Conservation (phyloP, 2,329 filamentous ascomycete genomes). For the Tolypocladium endophyticum region DNA sequence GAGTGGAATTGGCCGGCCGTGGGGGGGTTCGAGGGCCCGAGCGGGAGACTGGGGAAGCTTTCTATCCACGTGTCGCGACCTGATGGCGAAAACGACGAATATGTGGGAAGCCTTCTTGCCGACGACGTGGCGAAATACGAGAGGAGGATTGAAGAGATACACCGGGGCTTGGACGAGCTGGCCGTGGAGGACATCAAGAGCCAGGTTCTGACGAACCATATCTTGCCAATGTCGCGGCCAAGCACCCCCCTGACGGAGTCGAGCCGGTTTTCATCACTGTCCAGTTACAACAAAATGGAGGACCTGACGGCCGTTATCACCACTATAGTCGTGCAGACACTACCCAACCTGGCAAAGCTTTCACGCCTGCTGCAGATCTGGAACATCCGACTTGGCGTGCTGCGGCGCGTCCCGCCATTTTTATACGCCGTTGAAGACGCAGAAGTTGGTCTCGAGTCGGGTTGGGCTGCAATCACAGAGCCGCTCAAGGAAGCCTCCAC, state of each 20-base stretch:
- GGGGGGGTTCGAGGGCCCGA: slow-evolving; percentile 40
- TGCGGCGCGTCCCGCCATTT: slow-evolving; percentile 62
- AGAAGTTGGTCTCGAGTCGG: slow-evolving; percentile 53
- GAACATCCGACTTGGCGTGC: slow-evolving; percentile 64
- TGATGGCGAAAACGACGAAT: slow-evolving; percentile 23
- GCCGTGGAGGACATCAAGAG: slow-evolving; percentile 82
- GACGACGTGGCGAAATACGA: slow-evolving; percentile 59
- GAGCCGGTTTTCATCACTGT: slow-evolving; percentile 28
- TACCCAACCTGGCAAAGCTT: slow-evolving; percentile 70
- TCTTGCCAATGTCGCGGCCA: slow-evolving; percentile 39
- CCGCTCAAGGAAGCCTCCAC: slow-evolving; percentile 10
- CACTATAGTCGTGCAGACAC: slow-evolving; percentile 77
- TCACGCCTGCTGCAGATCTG: slow-evolving; percentile 65
- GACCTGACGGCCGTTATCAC: slow-evolving; percentile 87
- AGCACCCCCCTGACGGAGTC: slow-evolving; percentile 23
- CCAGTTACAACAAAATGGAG: slow-evolving; percentile 62
- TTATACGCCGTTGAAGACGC: slow-evolving; percentile 56
- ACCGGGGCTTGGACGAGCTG: slow-evolving; percentile 54
- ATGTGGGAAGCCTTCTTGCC: slow-evolving; percentile 61
- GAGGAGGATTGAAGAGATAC: slow-evolving; percentile 62
- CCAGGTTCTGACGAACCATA: slow-evolving; percentile 74
- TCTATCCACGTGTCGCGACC: slow-evolving; percentile 14
- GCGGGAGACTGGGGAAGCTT: slow-evolving; percentile 27
- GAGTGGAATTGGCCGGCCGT: slow-evolving; percentile 46
- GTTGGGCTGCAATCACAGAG: slow-evolving; percentile 50